These are phyloP conservation scores for Vachellia pachyceras DNA, from an alignment of 306 rosid genomes.

Conservation along the genomic window DNA sequence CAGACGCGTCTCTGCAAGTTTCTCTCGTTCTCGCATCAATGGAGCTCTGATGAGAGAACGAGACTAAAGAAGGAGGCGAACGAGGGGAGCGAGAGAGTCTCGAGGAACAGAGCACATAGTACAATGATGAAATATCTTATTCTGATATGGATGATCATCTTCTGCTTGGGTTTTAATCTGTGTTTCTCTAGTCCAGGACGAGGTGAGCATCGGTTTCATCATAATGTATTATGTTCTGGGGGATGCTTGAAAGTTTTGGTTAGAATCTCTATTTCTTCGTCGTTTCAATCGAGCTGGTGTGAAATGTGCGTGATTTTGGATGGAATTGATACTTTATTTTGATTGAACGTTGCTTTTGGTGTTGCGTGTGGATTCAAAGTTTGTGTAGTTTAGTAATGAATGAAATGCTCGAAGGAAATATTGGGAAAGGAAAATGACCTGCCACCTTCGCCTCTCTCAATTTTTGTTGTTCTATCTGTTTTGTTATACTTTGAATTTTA, in stretches of 20 bases:
- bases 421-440: neutral
- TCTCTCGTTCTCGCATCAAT: constrained; percentile 36
- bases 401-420: constrained; percentile 10
- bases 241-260: constrained; percentile 22
- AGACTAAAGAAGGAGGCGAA: neutral
- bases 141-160: constrained; percentile 55
- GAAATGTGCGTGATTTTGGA: neutral
- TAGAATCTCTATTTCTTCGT: neutral
- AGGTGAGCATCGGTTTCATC: constrained; percentile 50
- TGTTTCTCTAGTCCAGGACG: constrained; percentile 48
- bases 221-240: constrained; percentile 9
- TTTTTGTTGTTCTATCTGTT: neutral
- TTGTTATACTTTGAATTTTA: neutral
- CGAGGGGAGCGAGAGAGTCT: constrained; percentile 18
- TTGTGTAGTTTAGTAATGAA: neutral
- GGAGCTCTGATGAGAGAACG: constrained; percentile 35
- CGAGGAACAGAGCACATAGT: constrained; percentile 8
- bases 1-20: constrained; percentile 45
- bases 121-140: constrained; percentile 62
- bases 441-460: neutral
- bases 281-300: constrained; percentile 15
- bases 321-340: constrained; percentile 20
- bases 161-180: constrained; percentile 40
- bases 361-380: neutral
- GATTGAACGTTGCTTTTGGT: neutral